Evolutionary conservation across 2,329 filamentous ascomycete species (phyloP), one percentile per base, ranked within the genome.

Genomic region (Onygenales sp.): DNA sequence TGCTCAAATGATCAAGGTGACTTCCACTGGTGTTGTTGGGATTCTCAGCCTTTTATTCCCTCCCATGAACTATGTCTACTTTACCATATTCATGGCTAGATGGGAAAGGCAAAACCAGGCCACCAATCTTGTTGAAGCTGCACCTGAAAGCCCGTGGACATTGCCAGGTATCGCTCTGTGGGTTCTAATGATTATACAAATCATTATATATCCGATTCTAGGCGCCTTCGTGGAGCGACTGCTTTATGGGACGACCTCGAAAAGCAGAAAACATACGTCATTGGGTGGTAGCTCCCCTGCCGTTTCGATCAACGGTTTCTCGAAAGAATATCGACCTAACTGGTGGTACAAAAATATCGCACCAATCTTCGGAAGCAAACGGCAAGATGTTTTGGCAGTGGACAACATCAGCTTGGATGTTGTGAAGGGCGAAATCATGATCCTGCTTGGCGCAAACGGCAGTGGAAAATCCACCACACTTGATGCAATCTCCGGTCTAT

Each of bases 391-490:
- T 0, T 69, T 85, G n/a, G 91, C 91, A 3, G 89, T 96, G 42
- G 78, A 89, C 55, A 75, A 83, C 42, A 73, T 96, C 39, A 85
- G 78, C 50, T 75, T 96, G 47, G 78, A 80, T 14, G 87, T 88
- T 2, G 77, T 81, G 3, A 81, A 83, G 58, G 91, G 91, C 1
- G 85, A 95, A 61, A 95, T 96, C 51, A 79, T 94, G 64, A 87
- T 91, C 1, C 75, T 96, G 0, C 78, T 96, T 0, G 91, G 91
- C 39, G 89, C 90, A 5, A 96, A 96, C 65, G 91, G 91, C 14
- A 89, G 84, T 61, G 91, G 91, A 38, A 96, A 96, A 68, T 90
- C 85, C 52, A 95, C 91, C 0, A 95, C 90, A 0, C 77, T 96
- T 3, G 89, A 95, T 64, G 86, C 87, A 5, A 91, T 96, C 58